These are phyloP conservation scores for Echinosophora koreensis DNA, from an alignment of 306 rosid species.

Conservation along the genomic window DNA sequence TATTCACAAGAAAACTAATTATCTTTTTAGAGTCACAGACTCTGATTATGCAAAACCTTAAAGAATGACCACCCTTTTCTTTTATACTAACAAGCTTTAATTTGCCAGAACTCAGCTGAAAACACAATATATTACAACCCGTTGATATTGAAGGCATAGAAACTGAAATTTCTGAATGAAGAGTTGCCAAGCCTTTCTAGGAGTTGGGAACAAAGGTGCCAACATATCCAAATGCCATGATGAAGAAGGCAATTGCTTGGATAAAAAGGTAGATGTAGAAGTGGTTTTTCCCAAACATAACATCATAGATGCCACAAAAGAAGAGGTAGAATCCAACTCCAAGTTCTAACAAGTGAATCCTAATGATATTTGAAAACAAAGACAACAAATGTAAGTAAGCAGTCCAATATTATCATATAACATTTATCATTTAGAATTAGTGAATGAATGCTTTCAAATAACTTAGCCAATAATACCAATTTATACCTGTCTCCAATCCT, in stretches of 20 bases:
- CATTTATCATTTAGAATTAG: not conserved
- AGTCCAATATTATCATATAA: not conserved
- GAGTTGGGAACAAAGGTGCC: constrained; percentile 87
- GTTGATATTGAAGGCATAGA: constrained; percentile 38
- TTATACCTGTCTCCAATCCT: constrained; percentile 85
- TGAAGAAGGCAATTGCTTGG: constrained; percentile 82
- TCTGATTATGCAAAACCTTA: constrained; percentile 56
- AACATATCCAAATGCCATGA: constrained; percentile 82
- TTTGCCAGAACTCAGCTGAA: constrained; percentile 47
- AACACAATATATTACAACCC: constrained; percentile 50
- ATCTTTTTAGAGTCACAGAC: constrained; percentile 51
- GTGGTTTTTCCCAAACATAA: constrained; percentile 78
- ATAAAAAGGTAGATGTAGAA: constrained; percentile 77
- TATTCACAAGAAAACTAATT: constrained; percentile 67
- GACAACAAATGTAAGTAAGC: constrained; percentile 26
- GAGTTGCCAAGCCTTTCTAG: constrained; percentile 48
- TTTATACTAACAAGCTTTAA: constrained; percentile 52
- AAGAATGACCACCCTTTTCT: constrained; percentile 55
- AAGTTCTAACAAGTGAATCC: constrained; percentile 79
- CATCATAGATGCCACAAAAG: constrained; percentile 78
- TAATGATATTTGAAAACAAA: constrained; percentile 46
- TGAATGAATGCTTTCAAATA: not conserved
- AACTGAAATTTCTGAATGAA: constrained; percentile 41
- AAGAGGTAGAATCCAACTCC: constrained; percentile 80
- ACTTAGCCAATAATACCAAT: not conserved